Evolutionary conservation across 2,329 filamentous ascomycete species (phyloP).

Genomic region (Aspergillus melleus): DNA sequence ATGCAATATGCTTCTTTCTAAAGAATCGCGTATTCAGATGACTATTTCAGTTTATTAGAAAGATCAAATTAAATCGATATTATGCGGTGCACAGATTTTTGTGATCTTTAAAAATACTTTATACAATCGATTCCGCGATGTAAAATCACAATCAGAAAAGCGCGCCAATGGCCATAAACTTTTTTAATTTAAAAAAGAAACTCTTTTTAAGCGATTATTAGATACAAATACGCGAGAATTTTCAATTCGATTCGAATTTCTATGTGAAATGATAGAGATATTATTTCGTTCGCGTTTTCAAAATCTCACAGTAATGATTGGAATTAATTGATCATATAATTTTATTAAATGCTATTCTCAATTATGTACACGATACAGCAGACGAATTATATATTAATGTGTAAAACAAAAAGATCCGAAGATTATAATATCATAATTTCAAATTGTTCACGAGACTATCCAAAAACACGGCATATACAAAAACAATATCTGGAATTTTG

Average conservation of each 20-base stretch:
- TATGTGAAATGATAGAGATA: constrained; percentile 4
- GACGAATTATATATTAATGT: constrained; percentile 1
- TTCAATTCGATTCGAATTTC: constrained; percentile 1
- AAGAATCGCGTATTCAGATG: constrained; percentile 3
- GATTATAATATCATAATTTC: neutral
- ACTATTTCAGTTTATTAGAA: constrained; percentile 2
- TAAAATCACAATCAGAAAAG: constrained; percentile 6
- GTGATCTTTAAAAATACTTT: constrained; percentile 3
- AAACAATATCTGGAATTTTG: constrained; percentile 5
- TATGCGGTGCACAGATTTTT: constrained; percentile 1
- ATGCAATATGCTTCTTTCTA: constrained; percentile 5
- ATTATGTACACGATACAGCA: constrained; percentile 2
- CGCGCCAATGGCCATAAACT: constrained; percentile 5
- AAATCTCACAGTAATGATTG: neutral
- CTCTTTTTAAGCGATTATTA: constrained; percentile 2
- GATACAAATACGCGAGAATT: constrained; percentile 5
- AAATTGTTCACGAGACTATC: neutral
- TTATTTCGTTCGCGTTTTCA: neutral
- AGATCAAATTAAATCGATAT: constrained; percentile 5
- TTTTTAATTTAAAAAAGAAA: neutral
- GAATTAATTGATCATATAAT: constrained; percentile 1
- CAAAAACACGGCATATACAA: neutral
- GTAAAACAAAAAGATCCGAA: constrained; percentile 3
- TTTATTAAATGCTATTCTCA: constrained; percentile 4
- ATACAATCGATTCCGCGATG: neutral